phyloP scores from a whole-genome alignment of 441 rosid genomes.

The Euphorbia celastroides region DNA sequence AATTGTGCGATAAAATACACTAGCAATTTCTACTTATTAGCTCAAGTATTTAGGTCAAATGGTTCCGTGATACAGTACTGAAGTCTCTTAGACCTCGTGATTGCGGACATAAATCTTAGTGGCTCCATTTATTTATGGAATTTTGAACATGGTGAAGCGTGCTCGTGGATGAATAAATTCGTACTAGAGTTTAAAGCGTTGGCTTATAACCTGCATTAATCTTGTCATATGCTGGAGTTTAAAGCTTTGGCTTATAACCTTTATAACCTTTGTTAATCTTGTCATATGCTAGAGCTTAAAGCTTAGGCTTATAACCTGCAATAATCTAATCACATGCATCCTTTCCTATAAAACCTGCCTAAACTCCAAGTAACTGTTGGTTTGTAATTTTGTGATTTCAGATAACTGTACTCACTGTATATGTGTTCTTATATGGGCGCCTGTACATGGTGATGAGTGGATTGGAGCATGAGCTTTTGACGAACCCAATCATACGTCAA shows the following conservation, averaged over 20 bases:
- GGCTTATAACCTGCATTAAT: background rate
- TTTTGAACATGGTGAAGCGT: background rate
- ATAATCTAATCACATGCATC: too few relatives aligned
- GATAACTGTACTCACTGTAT: slow-evolving; percentile 96
- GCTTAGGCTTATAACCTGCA: too few relatives aligned
- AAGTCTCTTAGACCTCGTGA: background rate
- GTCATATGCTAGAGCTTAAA: too few relatives aligned
- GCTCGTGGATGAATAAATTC: background rate
- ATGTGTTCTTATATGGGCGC: slow-evolving; percentile 98
- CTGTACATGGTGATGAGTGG: slow-evolving; percentile 99
- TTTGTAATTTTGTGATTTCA: slow-evolving; percentile 33
- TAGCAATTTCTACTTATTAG: background rate
- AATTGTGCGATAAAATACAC: background rate
- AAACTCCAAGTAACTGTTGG: slow-evolving; percentile 5
- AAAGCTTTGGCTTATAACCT: too few relatives aligned
- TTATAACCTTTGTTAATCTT: too few relatives aligned
- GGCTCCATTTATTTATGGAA: background rate
- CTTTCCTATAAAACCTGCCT: too few relatives aligned
- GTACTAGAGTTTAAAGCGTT: background rate
- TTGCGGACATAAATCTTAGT: background rate
- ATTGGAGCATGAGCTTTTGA: slow-evolving; percentile 83
- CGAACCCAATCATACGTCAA: too few relatives aligned
- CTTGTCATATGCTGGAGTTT: background rate
- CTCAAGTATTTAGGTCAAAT: background rate
- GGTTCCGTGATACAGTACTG: background rate